Percentiles rank a stretch among this genome's conserved stretches.
Conservation (phyloP, 768 basidiomycete species). For the Russula emetica region DNA sequence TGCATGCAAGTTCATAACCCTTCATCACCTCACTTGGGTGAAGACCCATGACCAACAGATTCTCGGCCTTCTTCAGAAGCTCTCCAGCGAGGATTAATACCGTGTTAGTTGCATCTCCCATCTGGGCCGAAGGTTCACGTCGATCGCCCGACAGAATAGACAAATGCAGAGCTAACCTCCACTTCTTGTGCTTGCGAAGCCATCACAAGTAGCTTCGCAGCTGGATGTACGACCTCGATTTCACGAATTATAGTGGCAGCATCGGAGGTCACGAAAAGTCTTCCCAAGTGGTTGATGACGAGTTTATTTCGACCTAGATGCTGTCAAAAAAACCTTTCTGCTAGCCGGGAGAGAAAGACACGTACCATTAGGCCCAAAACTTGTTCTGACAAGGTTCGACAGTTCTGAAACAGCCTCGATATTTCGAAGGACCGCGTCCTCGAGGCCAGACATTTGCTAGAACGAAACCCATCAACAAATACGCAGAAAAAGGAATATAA, state of each 20-base stretch:
- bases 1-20: constrained; percentile 89
- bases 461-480: constrained; percentile 4
- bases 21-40: constrained; percentile 95
- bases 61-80: constrained; percentile 88
- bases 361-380: constrained; percentile 94
- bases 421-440: constrained; percentile 96
- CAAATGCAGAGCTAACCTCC: constrained; percentile 55
- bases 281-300: constrained; percentile 93
- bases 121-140: constrained; percentile 39
- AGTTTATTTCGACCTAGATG: constrained; percentile 88
- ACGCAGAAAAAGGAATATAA: background rate
- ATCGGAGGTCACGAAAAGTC: constrained; percentile 96
- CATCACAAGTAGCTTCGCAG: constrained; percentile 99
- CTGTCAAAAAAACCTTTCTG: background rate
- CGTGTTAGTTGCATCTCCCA: constrained; percentile 96
- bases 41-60: constrained; percentile 91
- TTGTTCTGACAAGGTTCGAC: constrained; percentile 91
- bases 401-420: constrained; percentile 95
- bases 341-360: constrained; percentile 21
- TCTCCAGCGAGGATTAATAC: constrained; percentile 95
- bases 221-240: constrained; percentile 97
- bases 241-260: constrained; percentile 98
- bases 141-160: constrained; percentile 1
- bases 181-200: constrained; percentile 93
- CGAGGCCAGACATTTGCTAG: constrained; percentile 81